phyloP scores from a whole-genome alignment of 1,139 yeast species.

The Candida freyschussii region DNA sequence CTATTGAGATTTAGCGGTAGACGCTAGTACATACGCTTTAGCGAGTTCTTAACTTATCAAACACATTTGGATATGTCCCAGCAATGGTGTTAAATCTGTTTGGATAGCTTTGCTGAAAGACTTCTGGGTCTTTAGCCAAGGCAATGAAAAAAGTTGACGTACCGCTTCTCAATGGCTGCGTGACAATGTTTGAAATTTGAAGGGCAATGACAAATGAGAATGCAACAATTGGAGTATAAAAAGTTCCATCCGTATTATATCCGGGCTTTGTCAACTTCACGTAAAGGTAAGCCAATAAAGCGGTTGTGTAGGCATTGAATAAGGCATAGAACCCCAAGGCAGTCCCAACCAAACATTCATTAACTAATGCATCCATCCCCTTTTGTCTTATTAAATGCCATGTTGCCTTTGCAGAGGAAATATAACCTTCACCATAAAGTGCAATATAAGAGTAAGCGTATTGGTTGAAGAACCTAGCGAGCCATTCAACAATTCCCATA shows the following conservation, averaged over 20 bases:
- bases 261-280: conserved; percentile 68
- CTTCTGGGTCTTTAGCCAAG: conserved; percentile 82
- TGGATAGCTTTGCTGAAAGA: conserved; percentile 73
- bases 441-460: conserved; percentile 89
- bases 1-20: too few relatives aligned
- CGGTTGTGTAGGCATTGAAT: conserved; percentile 64
- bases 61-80: conserved; percentile 70
- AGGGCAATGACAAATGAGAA: conserved; percentile 71
- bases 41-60: conserved; percentile 41
- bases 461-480: conserved; percentile 81
- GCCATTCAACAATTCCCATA: conserved; percentile 66
- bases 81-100: conserved; percentile 69
- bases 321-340: conserved; percentile 69
- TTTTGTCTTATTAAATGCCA: conserved; percentile 72
- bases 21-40: too few relatives aligned
- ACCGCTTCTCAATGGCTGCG: conserved; percentile 75
- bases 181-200: conserved; percentile 70
- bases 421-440: conserved; percentile 75
- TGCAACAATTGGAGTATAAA: conserved; percentile 73
- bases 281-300: conserved; percentile 67
- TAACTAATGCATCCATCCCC: conserved; percentile 83
- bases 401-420: conserved; percentile 75
- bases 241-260: conserved; percentile 62
- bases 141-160: conserved; percentile 84
- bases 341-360: conserved; percentile 76